Conservation (phyloP, 306 rosid genomes). For the Prunus campanulata region DNA sequence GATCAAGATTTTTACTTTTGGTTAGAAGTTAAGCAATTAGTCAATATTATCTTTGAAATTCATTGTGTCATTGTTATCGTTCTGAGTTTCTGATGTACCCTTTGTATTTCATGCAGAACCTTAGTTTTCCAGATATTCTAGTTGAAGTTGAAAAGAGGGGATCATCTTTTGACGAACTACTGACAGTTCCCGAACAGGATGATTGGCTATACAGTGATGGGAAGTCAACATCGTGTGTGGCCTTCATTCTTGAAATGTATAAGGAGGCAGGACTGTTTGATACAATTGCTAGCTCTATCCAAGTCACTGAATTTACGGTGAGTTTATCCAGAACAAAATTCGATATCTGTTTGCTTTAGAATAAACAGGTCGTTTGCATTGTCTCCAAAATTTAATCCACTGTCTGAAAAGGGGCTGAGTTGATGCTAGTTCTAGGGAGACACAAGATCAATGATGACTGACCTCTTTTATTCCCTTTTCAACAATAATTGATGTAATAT, state of each 20-base stretch:
- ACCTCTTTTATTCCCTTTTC: not conserved
- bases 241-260: constrained; percentile 88
- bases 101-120: constrained; percentile 57
- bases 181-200: constrained; percentile 89
- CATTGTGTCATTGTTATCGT: not conserved
- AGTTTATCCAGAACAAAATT: constrained; percentile 28
- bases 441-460: not conserved
- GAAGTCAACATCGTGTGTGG: constrained; percentile 86
- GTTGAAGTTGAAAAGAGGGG: constrained; percentile 89
- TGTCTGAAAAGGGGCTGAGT: not conserved
- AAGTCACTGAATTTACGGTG: constrained; percentile 98
- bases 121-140: constrained; percentile 71
- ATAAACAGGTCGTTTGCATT: constrained; percentile 11
- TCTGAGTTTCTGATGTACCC: not conserved
- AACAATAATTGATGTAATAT: not conserved
- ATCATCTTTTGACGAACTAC: constrained; percentile 77
- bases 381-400: not conserved
- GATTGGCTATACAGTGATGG: constrained; percentile 93
- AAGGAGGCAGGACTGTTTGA: constrained; percentile 91
- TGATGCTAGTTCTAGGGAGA: not conserved
- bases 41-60: not conserved
- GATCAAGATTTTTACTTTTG: constrained; percentile 1
- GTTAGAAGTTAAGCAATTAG: constrained; percentile 1
- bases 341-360: constrained; percentile 15
- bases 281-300: constrained; percentile 72